A percentile compares a stretch with the other conserved stretches of the same genome.
phyloP scores from a whole-genome alignment of 768 basidiomycete species.

The Suillus discolor region DNA sequence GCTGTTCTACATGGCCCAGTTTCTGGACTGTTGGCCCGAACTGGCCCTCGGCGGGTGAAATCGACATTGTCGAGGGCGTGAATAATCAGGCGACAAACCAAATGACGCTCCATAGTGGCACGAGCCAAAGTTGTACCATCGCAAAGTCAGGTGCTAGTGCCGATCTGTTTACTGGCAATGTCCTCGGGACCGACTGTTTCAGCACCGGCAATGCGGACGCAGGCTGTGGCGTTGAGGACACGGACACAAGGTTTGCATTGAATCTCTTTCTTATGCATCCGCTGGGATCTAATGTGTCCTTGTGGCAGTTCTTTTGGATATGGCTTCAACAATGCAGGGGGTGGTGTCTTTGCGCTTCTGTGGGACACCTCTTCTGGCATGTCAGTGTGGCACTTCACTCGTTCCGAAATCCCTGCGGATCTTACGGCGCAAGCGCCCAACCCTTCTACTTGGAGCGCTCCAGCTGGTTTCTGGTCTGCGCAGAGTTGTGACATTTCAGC shows the following conservation, averaged over 20 bases:
- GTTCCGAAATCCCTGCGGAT: constrained; percentile 53
- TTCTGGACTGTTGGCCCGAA: constrained; percentile 55
- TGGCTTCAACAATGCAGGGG: constrained; percentile 36
- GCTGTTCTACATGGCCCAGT: constrained; percentile 67
- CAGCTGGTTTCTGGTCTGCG: constrained; percentile 54
- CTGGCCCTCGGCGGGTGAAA: constrained; percentile 62
- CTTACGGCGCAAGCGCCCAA: constrained; percentile 47
- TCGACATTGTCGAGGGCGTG: constrained; percentile 78
- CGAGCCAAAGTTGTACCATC: constrained; percentile 40
- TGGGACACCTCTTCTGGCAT: constrained; percentile 53
- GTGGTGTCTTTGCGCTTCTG: constrained; percentile 59
- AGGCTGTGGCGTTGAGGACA: constrained; percentile 54
- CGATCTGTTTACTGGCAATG: constrained; percentile 22
- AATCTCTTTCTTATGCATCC: constrained; percentile 11
- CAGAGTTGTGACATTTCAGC: constrained; percentile 47
- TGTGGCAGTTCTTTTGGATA: constrained; percentile 40
- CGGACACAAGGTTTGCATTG: constrained; percentile 22
- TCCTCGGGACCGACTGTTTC: constrained; percentile 38
- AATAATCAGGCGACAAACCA: constrained; percentile 60
- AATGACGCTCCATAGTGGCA: constrained; percentile 63
- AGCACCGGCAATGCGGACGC: constrained; percentile 42
- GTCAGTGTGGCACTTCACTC: constrained; percentile 57
- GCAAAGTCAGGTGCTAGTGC: constrained; percentile 11
- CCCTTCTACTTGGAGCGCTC: constrained; percentile 53
- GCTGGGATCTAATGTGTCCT: constrained; percentile 38